Evolutionary conservation across 2,329 filamentous ascomycete species (phyloP).

Genomic region (Fusarium chlamydosporum): DNA sequence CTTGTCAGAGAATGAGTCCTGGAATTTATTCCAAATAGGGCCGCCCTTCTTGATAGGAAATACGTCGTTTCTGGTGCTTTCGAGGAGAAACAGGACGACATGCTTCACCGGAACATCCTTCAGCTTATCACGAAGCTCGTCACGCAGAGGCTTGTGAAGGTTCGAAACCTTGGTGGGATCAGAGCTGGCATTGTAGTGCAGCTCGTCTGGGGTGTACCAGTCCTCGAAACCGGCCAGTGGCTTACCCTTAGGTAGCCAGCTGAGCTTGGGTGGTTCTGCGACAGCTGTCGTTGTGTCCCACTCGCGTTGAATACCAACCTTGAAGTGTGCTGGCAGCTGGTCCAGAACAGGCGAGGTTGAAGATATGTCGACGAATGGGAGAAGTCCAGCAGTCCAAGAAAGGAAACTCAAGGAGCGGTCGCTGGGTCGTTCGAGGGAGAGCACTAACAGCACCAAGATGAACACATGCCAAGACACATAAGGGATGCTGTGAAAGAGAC

Average conservation of each 20-base stretch:
- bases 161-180: slow-evolving; percentile 61
- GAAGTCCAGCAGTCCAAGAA: slow-evolving; percentile 54
- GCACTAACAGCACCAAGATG: slow-evolving; percentile 43
- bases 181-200: slow-evolving; percentile 55
- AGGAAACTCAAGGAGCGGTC: slow-evolving; percentile 54
- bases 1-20: slow-evolving; percentile 52
- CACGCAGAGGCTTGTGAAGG: slow-evolving; percentile 52
- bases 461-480: slow-evolving; percentile 46
- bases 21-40: slow-evolving; percentile 55
- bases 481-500: slow-evolving; percentile 28
- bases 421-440: slow-evolving; percentile 48
- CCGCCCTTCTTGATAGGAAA: slow-evolving; percentile 61
- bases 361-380: slow-evolving; percentile 55
- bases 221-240: slow-evolving; percentile 50
- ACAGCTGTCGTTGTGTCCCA: slow-evolving; percentile 52
- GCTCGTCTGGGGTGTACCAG: slow-evolving; percentile 45
- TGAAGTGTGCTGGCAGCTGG: slow-evolving; percentile 44
- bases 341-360: slow-evolving; percentile 52
- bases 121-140: slow-evolving; percentile 48
- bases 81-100: slow-evolving; percentile 59
- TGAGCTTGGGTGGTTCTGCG: slow-evolving; percentile 36
- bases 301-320: slow-evolving; percentile 48
- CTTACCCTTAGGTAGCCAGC: slow-evolving; percentile 47
- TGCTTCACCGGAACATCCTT: slow-evolving; percentile 58
- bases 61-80: slow-evolving; percentile 62